These are phyloP conservation scores for Fusarium abutilonis DNA, from an alignment of 2,329 filamentous ascomycete genomes.

Conservation along the genomic window DNA sequence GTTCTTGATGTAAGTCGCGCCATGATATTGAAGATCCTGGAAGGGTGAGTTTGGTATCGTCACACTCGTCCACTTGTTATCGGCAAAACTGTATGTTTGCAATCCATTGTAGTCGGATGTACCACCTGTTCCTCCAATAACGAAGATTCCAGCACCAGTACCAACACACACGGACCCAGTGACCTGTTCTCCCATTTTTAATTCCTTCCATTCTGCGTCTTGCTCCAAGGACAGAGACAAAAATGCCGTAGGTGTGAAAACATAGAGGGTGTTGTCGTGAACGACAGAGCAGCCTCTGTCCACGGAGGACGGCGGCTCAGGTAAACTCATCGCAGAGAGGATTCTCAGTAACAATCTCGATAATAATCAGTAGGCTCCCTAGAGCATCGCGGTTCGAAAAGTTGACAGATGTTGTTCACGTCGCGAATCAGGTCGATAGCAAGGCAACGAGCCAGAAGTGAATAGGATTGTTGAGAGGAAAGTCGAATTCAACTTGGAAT, in stretches of 20 bases:
- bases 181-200: slow-evolving; percentile 74
- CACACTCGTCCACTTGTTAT: slow-evolving; percentile 63
- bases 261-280: slow-evolving; percentile 83
- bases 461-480: slow-evolving; percentile 7
- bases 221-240: slow-evolving; percentile 74
- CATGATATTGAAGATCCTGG: slow-evolving; percentile 76
- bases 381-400: slow-evolving; percentile 43
- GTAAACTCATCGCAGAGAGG: slow-evolving; percentile 70
- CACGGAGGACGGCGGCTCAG: slow-evolving; percentile 74
- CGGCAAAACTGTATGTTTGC: slow-evolving; percentile 71
- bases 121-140: slow-evolving; percentile 76
- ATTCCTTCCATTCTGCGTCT: slow-evolving; percentile 75
- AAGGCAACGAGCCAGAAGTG: slow-evolving; percentile 13
- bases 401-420: slow-evolving; percentile 24
- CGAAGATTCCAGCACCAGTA: slow-evolving; percentile 75
- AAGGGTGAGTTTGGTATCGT: slow-evolving; percentile 47
- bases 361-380: slow-evolving; percentile 28
- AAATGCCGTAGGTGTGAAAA: slow-evolving; percentile 79
- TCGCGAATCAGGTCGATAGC: slow-evolving; percentile 22
- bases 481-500: slow-evolving; percentile 18
- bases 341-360: slow-evolving; percentile 28
- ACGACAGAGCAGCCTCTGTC: slow-evolving; percentile 84
- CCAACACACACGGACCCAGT: slow-evolving; percentile 81
- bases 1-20: slow-evolving; percentile 76
- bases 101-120: slow-evolving; percentile 74